These are phyloP conservation scores for Tephrocybe rancida DNA, from an alignment of 768 basidiomycete species.

Conservation along the genomic window DNA sequence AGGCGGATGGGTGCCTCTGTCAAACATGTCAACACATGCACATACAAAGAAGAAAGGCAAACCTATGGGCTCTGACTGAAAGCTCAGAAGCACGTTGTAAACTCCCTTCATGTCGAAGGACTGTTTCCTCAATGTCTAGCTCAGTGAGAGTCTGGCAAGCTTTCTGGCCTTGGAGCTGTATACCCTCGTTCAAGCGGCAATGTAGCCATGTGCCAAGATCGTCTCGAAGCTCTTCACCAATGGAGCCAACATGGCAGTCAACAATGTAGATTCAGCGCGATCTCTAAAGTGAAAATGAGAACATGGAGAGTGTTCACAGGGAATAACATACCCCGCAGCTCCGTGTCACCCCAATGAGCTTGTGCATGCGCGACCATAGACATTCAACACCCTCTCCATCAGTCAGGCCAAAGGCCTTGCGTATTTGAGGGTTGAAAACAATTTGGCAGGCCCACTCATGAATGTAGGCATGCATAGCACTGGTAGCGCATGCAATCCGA, in stretches of 20 bases:
- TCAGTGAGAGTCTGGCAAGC: constrained; percentile 18
- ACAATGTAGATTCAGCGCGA: constrained; percentile 33
- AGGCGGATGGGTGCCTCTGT: constrained; percentile 29
- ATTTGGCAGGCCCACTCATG: constrained; percentile 22
- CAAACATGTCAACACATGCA: not conserved
- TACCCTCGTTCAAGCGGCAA: too few relatives aligned
- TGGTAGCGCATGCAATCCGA: constrained; percentile 29
- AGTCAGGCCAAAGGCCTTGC: not conserved
- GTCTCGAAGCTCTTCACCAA: constrained; percentile 25
- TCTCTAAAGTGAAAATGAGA: constrained; percentile 10
- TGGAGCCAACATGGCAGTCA: constrained; percentile 29
- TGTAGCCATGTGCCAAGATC: constrained; percentile 31
- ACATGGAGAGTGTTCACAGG: not conserved
- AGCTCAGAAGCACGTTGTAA: constrained; percentile 32
- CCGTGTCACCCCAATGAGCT: constrained; percentile 35
- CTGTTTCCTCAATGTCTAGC: constrained; percentile 15
- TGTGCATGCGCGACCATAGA: constrained; percentile 34
- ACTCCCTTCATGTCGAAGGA: constrained; percentile 33
- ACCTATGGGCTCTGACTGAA: constrained; percentile 29
- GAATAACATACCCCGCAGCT: constrained; percentile 34
- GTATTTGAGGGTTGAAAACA: constrained; percentile 30
- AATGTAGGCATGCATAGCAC: constrained; percentile 38
- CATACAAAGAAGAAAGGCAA: not conserved
- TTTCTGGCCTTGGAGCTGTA: not conserved
- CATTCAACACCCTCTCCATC: constrained; percentile 37